Evolutionary conservation across 495 filamentous ascomycete genomes (phyloP).

Genomic region (Penicillium mononematosum): DNA sequence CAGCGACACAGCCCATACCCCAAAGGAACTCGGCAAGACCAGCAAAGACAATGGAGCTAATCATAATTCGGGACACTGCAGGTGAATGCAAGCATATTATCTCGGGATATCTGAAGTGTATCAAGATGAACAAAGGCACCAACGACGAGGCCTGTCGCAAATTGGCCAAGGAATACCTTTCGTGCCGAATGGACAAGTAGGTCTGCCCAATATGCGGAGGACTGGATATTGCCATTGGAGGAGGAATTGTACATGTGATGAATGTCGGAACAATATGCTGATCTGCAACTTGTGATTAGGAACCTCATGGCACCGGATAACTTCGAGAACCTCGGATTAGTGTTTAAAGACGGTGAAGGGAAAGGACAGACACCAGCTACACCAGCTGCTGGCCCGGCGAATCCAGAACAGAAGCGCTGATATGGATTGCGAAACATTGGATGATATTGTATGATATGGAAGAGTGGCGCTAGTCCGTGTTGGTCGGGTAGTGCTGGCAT

Average conservation of each 20-base stretch:
- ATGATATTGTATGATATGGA: constrained; percentile 23
- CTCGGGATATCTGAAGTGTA: constrained; percentile 75
- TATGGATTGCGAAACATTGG: constrained; percentile 5
- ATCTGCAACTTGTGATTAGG: constrained; percentile 41
- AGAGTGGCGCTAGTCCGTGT: constrained; percentile 7
- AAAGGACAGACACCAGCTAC: constrained; percentile 8
- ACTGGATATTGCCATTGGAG: not conserved
- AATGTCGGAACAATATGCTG: constrained; percentile 3
- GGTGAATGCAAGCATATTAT: constrained; percentile 94
- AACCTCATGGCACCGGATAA: constrained; percentile 95
- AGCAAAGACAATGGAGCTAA: not conserved
- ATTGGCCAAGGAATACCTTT: constrained; percentile 82
- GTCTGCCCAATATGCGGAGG: constrained; percentile 27
- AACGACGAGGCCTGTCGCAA: constrained; percentile 83
- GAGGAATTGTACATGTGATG: not conserved
- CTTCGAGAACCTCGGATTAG: constrained; percentile 87
- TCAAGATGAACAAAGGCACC: constrained; percentile 74
- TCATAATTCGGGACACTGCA: constrained; percentile 43
- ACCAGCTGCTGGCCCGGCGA: not conserved
- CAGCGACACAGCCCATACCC: not conserved
- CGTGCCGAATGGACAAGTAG: constrained; percentile 93
- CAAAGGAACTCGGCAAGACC: not conserved
- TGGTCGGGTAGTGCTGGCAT: constrained; percentile 15
- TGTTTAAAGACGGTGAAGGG: constrained; percentile 49
- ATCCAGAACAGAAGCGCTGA: constrained; percentile 14